Base-by-base conservation (phyloP, 345 rosid species). In the Mangifera indica region DNA sequence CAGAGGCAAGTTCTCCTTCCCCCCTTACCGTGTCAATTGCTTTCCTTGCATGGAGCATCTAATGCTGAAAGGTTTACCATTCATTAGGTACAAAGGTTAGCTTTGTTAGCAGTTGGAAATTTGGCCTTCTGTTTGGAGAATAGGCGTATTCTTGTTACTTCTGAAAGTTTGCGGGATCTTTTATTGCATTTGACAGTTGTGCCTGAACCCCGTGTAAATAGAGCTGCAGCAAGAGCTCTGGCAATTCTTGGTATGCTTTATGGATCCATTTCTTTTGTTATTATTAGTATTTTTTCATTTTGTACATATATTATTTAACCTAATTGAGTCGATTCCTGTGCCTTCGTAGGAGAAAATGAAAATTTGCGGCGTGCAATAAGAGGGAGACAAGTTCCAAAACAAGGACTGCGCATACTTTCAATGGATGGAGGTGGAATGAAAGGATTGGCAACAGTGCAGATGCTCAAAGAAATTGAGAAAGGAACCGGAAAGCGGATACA, bases 381-480 rank as follows among this genome's bases (percentile, higher is more conserved):
- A 78, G 99, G 96, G 79, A 89, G 98, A 76, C 93, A 79, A 72
- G 88, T 92, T 65, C 87, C 98, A 60, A 92, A 88, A 82, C 93
- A 91, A 81, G 99, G 99, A 63, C 76, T 92, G 76, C 94, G 99
- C 59, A 95, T 95, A 81, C 98, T 95, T 66, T 78, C 99, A 55
- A 95, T 95, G 99, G 99, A 95, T 82, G 98, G 99, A 48, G 99
- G 99, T 80, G 99, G 99, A 79, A 95, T 95, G 98, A 95, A 95
- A 85, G 98, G 98, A 72, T 86, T 95, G 73, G 98, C 94, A 29
- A 95, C 99, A 55, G 99, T 95, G 70, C 94, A 87, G 87, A 83
- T 95, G 78, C 98, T 95, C 81, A 92, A 93, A 82, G 96, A 89
- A 82, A 93, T 93, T 81, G 99, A 95, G 79, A 93, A 87, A 82